phyloP scores from a whole-genome alignment of 1,284 basidiomycete genomes.

The Marasmius tenuissimus region DNA sequence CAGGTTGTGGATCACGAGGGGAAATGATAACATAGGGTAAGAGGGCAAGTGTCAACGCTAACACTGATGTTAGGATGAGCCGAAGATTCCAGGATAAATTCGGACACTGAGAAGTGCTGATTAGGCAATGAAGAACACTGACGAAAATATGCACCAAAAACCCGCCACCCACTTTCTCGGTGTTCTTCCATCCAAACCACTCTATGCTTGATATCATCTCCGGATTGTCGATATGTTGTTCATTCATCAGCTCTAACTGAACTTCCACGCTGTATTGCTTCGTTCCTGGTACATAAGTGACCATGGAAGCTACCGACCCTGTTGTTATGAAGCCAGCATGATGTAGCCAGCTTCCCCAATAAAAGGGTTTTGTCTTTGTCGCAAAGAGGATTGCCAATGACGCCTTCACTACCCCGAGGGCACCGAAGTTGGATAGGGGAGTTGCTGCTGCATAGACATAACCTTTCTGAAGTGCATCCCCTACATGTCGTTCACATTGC shows the following conservation, averaged over 20 bases:
- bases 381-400: not conserved
- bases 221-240: not conserved
- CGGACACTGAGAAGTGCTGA: not conserved
- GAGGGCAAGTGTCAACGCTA: not conserved
- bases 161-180: too few species aligned
- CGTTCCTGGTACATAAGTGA: not conserved
- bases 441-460: not conserved
- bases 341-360: not conserved
- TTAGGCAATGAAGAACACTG: not conserved
- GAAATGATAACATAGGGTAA: too few species aligned
- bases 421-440: not conserved
- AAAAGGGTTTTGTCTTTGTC: not conserved
- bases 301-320: not conserved
- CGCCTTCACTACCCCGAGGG: not conserved
- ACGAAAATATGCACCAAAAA: not conserved
- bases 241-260: not conserved
- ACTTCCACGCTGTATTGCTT: not conserved
- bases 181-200: not conserved
- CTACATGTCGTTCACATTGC: slow-evolving; percentile 14
- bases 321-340: not conserved
- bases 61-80: not conserved
- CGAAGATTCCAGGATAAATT: not conserved
- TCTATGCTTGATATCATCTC: not conserved
- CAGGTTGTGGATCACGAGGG: not conserved
- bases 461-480: slow-evolving; percentile 3